Percentiles rank a stretch among this genome's conserved stretches.
phyloP scores from a whole-genome alignment of 257 asterid genomes.

The Ilex aquifolium region DNA sequence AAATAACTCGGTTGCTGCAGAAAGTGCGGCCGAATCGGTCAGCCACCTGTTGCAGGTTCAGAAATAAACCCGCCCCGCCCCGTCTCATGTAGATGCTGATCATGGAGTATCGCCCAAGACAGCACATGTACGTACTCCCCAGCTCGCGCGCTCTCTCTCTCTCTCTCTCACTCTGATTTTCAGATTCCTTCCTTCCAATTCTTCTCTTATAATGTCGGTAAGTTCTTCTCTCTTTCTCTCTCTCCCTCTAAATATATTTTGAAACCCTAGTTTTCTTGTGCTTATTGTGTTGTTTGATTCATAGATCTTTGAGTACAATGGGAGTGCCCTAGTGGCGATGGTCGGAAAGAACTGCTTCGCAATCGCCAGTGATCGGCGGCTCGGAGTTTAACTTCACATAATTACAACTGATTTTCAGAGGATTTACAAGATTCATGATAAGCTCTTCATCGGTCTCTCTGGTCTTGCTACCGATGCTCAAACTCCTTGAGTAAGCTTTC shows the following conservation, averaged over 20 bases:
- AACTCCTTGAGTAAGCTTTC: slow-evolving; percentile 48
- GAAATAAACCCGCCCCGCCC: no score
- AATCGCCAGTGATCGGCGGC: slow-evolving; percentile 83
- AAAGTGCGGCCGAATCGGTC: no score
- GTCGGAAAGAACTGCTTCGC: slow-evolving; percentile 95
- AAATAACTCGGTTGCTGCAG: no score
- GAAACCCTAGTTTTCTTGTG: slow-evolving; percentile 11
- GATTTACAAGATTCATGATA: slow-evolving; percentile 71
- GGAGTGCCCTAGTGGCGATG: slow-evolving; percentile 95
- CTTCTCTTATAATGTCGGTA: no score
- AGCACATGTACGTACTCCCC: no score
- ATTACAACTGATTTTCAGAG: slow-evolving; percentile 83
- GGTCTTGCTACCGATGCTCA: slow-evolving; percentile 93
- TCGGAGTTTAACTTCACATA: slow-evolving; percentile 93
- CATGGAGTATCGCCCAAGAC: no score
- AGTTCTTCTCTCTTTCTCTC: no score
- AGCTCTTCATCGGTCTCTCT: slow-evolving; percentile 77
- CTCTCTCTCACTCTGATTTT: no score
- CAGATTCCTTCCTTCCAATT: no score
- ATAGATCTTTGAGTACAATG: slow-evolving; percentile 95
- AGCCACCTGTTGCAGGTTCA: no score
- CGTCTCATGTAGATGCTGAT: no score
- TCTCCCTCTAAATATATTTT: neutral
- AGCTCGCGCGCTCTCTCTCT: no score
- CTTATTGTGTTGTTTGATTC: neutral